Percentiles rank a stretch among this genome's conserved stretches.
Evolutionary conservation across 2,329 filamentous ascomycete genomes (phyloP).

Genomic region (Trichoderma cornu-damae): DNA sequence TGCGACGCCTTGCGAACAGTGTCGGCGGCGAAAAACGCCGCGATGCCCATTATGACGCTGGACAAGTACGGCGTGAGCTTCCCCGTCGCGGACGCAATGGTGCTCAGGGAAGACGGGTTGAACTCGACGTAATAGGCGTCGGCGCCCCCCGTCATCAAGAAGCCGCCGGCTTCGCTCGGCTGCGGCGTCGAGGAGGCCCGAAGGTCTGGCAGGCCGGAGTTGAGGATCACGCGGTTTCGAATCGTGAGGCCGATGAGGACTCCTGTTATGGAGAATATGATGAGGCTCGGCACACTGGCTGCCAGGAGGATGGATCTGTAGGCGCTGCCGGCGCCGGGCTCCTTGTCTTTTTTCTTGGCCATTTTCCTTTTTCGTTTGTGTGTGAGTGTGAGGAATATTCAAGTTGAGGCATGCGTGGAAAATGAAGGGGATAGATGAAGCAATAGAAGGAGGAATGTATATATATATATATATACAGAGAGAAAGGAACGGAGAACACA

Average conservation of each 20-base stretch:
- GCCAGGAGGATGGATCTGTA: not conserved
- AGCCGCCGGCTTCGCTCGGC: not conserved
- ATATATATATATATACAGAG: too few species aligned
- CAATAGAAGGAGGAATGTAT: too few species aligned
- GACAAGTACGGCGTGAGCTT: not conserved
- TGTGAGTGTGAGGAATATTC: too few species aligned
- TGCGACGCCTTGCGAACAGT: not conserved
- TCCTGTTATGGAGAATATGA: not conserved
- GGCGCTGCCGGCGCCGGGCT: not conserved
- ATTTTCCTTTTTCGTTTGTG: too few species aligned
- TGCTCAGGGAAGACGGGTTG: constrained; percentile 1
- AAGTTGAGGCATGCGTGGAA: too few species aligned
- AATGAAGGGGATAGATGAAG: too few species aligned
- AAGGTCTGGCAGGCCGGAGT: not conserved
- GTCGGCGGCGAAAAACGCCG: not conserved
- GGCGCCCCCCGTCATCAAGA: not conserved
- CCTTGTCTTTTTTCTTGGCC: not conserved
- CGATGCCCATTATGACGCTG: not conserved
- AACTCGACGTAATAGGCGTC: not conserved
- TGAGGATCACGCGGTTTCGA: not conserved
- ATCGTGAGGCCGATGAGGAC: not conserved
- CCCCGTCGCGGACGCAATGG: not conserved
- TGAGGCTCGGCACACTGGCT: not conserved
- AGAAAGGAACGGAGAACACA: too few species aligned
- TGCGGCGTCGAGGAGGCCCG: not conserved